These are phyloP conservation scores for Penicillium verrucosum DNA, from an alignment of 2,329 filamentous ascomycete genomes.

Conservation along the genomic window DNA sequence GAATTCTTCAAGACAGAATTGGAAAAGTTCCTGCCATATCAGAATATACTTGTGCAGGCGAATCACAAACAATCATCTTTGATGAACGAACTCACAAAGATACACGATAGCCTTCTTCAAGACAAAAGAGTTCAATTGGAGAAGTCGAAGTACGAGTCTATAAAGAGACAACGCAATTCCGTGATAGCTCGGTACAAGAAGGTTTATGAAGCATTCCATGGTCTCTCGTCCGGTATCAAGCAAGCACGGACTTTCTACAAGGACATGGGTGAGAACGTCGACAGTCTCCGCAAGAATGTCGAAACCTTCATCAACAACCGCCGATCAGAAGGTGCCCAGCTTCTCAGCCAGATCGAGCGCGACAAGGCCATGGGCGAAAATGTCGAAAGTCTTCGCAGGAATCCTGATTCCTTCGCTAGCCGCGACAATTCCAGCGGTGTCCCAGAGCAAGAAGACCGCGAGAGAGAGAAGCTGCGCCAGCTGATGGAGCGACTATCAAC, in stretches of 20 bases:
- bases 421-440: slow-evolving; percentile 54
- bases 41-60: slow-evolving; percentile 84
- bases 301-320: slow-evolving; percentile 96
- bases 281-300: slow-evolving; percentile 90
- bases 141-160: slow-evolving; percentile 89
- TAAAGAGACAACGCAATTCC: slow-evolving; percentile 75
- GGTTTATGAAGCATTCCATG: slow-evolving; percentile 87
- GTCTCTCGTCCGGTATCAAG: slow-evolving; percentile 78
- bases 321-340: slow-evolving; percentile 81
- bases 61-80: slow-evolving; percentile 92
- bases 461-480: slow-evolving; percentile 78
- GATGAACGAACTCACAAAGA: slow-evolving; percentile 88
- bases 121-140: slow-evolving; percentile 92
- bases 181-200: slow-evolving; percentile 87
- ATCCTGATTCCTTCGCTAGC: slow-evolving; percentile 95
- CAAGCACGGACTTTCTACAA: slow-evolving; percentile 90
- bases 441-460: slow-evolving; percentile 67
- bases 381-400: slow-evolving; percentile 86
- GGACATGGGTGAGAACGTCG: slow-evolving; percentile 93
- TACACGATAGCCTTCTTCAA: slow-evolving; percentile 83
- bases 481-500: slow-evolving; percentile 96
- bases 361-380: slow-evolving; percentile 84
- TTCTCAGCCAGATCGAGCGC: slow-evolving; percentile 83
- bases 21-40: slow-evolving; percentile 94
- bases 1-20: slow-evolving; percentile 93